phyloP scores from a whole-genome alignment of 2,329 filamentous ascomycete species.

The Sarocladiaceae sp. region DNA sequence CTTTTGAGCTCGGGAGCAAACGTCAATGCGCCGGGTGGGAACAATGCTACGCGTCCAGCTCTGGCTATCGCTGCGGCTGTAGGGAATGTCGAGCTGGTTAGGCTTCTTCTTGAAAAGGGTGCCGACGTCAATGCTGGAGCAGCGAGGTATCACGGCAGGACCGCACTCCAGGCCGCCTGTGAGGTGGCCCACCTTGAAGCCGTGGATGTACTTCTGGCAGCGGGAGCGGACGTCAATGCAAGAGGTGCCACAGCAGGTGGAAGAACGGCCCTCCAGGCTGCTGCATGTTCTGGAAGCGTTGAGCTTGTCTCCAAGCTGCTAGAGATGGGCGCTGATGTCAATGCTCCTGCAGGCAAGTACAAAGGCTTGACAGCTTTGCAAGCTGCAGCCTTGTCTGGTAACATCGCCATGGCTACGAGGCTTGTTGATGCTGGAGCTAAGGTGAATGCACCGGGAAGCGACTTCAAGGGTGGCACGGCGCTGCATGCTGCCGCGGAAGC shows the following conservation, averaged over 20 bases:
- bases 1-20: slow-evolving; percentile 25
- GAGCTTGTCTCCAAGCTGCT: slow-evolving; percentile 27
- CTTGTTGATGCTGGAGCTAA: slow-evolving; percentile 28
- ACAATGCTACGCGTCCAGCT: slow-evolving; percentile 19
- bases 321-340: slow-evolving; percentile 25
- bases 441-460: slow-evolving; percentile 23
- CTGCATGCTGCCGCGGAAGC: slow-evolving; percentile 13
- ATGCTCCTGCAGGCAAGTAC: slow-evolving; percentile 18
- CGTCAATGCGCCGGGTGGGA: slow-evolving; percentile 17
- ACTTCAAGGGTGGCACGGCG: slow-evolving; percentile 24
- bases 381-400: slow-evolving; percentile 24
- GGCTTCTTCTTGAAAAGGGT: slow-evolving; percentile 12
- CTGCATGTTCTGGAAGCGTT: slow-evolving; percentile 7
- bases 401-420: slow-evolving; percentile 23
- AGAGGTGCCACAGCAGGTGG: neutral
- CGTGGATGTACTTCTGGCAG: neutral
- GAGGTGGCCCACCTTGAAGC: neutral
- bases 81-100: slow-evolving; percentile 19
- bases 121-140: slow-evolving; percentile 14
- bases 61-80: slow-evolving; percentile 22
- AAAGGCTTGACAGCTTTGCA: slow-evolving; percentile 26
- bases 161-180: slow-evolving; percentile 5
- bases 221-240: slow-evolving; percentile 5
- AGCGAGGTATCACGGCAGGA: neutral
- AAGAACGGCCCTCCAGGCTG: slow-evolving; percentile 7